These are phyloP conservation scores for Leccinum barrowsii DNA, from an alignment of 768 basidiomycete genomes.

Conservation along the genomic window DNA sequence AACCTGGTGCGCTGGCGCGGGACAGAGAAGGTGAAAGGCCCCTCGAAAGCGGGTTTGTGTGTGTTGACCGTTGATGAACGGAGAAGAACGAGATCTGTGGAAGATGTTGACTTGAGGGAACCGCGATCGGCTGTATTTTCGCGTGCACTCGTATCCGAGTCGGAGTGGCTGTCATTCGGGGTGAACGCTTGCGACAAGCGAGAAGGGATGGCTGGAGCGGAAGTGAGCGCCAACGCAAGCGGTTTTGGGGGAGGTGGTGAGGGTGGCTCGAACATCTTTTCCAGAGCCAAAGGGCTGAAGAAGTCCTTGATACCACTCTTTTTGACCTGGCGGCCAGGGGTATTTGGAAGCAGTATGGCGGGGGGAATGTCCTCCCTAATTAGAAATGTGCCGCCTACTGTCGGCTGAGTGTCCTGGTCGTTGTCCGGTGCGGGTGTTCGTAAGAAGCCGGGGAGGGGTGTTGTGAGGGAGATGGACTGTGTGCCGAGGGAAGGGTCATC, in stretches of 20 bases:
- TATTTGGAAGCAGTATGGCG: conserved; percentile 57
- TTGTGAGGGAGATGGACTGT: conserved; percentile 57
- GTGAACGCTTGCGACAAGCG: conserved; percentile 37
- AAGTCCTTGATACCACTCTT: conserved; percentile 71
- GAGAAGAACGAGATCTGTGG: conserved; percentile 6
- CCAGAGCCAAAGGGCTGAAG: conserved; percentile 83
- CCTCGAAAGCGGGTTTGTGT: conserved; percentile 46
- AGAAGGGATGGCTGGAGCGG: conserved; percentile 33
- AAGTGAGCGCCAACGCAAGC: conserved; percentile 18
- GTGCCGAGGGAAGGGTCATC: conserved; percentile 40
- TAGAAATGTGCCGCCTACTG: conserved; percentile 65
- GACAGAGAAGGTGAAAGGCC: conserved; percentile 74
- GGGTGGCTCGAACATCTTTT: conserved; percentile 92
- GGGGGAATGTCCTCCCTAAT: conserved; percentile 64
- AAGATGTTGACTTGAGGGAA: conserved; percentile 4
- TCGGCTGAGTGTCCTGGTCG: conserved; percentile 29
- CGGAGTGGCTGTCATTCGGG: conserved; percentile 28
- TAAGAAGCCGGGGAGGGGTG: conserved; percentile 47
- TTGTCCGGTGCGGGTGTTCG: conserved; percentile 40
- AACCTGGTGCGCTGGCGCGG: conserved; percentile 40
- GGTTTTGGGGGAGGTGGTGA: conserved; percentile 56
- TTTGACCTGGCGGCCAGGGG: conserved; percentile 54
- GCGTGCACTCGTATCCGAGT: conserved; percentile 18
- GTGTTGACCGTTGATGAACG: conserved; percentile 32
- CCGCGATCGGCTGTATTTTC: conserved; percentile 10